phyloP scores from a whole-genome alignment of 768 basidiomycete genomes.

The Collybia nuda region DNA sequence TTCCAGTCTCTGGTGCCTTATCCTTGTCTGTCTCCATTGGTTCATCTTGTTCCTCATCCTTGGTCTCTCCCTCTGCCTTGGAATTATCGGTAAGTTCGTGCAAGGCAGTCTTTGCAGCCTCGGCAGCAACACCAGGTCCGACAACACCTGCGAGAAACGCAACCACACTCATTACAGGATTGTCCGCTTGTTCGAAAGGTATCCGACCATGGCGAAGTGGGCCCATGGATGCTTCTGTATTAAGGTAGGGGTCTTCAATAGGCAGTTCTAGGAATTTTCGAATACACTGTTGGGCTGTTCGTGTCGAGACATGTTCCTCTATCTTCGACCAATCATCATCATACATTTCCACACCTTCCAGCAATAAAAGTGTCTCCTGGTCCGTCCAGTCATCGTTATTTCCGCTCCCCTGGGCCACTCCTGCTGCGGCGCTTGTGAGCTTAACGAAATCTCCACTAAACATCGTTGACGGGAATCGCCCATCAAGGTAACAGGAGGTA shows the following conservation, averaged over 20 bases:
- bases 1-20: constrained; percentile 23
- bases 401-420: constrained; percentile 37
- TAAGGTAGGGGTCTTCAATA: constrained; percentile 93
- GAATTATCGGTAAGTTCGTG: constrained; percentile 74
- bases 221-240: constrained; percentile 74
- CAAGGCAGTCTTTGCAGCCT: constrained; percentile 89
- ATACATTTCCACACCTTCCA: constrained; percentile 98
- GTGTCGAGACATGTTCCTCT: constrained; percentile 90
- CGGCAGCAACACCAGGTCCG: constrained; percentile 85
- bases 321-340: constrained; percentile 96
- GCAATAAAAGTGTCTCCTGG: constrained; percentile 81
- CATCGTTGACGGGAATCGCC: constrained; percentile 95
- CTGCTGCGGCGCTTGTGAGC: constrained; percentile 48
- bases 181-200: constrained; percentile 94
- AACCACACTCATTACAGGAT: constrained; percentile 98
- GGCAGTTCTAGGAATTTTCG: constrained; percentile 93
- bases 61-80: constrained; percentile 33
- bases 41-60: constrained; percentile 29
- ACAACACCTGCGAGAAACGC: constrained; percentile 95
- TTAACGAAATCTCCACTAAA: constrained; percentile 97
- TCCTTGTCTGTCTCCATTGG: constrained; percentile 26
- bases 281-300: constrained; percentile 93
- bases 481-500: constrained; percentile 90
- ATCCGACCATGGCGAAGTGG: constrained; percentile 73
- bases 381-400: constrained; percentile 81